phyloP scores from a whole-genome alignment of 2,329 filamentous ascomycete genomes.

The Epichloe sp. region DNA sequence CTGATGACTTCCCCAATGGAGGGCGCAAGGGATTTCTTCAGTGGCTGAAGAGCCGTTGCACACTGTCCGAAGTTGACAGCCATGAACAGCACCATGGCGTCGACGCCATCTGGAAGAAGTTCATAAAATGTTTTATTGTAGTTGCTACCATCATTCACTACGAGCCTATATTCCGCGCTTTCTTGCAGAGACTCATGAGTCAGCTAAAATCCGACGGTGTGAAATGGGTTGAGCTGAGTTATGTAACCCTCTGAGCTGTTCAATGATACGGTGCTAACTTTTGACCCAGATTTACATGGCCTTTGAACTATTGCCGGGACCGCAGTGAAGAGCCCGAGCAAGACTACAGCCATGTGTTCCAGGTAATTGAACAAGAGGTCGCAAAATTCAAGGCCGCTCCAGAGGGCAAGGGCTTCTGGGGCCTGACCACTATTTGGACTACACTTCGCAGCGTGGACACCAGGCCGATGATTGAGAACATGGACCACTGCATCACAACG shows the following conservation, averaged over 20 bases:
- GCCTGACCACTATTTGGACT: conserved; percentile 75
- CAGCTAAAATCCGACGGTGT: conserved; percentile 71
- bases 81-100: conserved; percentile 71
- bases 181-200: conserved; percentile 57
- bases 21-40: conserved; percentile 58
- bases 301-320: conserved; percentile 53
- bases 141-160: conserved; percentile 69
- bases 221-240: conserved; percentile 67
- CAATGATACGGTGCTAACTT: background rate
- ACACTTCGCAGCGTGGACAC: conserved; percentile 51
- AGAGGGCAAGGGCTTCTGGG: conserved; percentile 69
- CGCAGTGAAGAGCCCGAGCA: conserved; percentile 52
- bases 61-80: conserved; percentile 58
- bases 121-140: conserved; percentile 60
- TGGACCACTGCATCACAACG: conserved; percentile 76
- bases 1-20: conserved; percentile 56
- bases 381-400: conserved; percentile 58
- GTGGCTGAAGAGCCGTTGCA: conserved; percentile 64
- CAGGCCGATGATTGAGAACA: conserved; percentile 57
- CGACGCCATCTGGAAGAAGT: conserved; percentile 76
- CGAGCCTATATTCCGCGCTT: conserved; percentile 75
- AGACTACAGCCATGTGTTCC: conserved; percentile 57
- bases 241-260: conserved; percentile 7
- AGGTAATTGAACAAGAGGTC: conserved; percentile 65
- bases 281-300: conserved; percentile 50